Conservation (phyloP, 1,284 basidiomycete genomes). For the Pseudozyma tsukubaensis region DNA sequence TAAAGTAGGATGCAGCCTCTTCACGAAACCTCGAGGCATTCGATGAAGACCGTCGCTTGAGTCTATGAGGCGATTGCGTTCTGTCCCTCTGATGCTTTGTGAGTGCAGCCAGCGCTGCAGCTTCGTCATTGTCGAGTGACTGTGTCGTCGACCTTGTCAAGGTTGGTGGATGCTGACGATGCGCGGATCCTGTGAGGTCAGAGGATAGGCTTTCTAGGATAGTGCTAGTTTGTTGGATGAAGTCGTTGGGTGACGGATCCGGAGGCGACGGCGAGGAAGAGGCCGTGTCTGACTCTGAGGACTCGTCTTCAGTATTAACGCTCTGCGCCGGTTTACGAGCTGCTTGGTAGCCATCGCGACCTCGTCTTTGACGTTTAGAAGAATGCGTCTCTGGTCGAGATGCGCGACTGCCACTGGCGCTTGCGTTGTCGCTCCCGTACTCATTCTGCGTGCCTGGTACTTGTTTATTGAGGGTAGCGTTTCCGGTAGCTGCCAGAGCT, state of each 20-base stretch:
- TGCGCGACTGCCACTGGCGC: conserved; percentile 6
- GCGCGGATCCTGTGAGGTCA: conserved; percentile 28
- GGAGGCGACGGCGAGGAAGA: conserved; percentile 19
- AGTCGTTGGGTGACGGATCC: conserved; percentile 36
- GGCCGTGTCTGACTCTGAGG: conserved; percentile 19
- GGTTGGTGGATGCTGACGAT: conserved; percentile 8
- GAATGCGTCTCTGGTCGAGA: conserved; percentile 1
- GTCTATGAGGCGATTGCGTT: conserved; percentile 25
- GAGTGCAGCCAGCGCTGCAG: conserved; percentile 31
- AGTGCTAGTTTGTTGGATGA: conserved; percentile 46
- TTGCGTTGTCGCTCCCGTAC: conserved; percentile 7
- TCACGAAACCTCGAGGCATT: conserved; percentile 37
- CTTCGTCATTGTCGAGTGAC: conserved; percentile 40
- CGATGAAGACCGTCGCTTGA: conserved; percentile 40
- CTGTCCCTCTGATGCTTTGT: conserved; percentile 32
- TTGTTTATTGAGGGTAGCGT: neutral
- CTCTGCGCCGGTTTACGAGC: conserved; percentile 8
- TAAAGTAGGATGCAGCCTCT: conserved; percentile 18
- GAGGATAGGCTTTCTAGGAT: conserved; percentile 47
- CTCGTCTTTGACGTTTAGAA: conserved; percentile 14
- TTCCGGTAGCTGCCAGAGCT: conserved; percentile 14
- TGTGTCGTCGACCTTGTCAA: conserved; percentile 28
- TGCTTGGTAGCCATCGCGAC: conserved; percentile 12
- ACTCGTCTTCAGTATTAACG: conserved; percentile 12
- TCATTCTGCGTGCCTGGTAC: neutral